Percentiles rank a stretch among this genome's conserved stretches.
Conservation (phyloP, 768 basidiomycete genomes). For the Calocybe cyanea region DNA sequence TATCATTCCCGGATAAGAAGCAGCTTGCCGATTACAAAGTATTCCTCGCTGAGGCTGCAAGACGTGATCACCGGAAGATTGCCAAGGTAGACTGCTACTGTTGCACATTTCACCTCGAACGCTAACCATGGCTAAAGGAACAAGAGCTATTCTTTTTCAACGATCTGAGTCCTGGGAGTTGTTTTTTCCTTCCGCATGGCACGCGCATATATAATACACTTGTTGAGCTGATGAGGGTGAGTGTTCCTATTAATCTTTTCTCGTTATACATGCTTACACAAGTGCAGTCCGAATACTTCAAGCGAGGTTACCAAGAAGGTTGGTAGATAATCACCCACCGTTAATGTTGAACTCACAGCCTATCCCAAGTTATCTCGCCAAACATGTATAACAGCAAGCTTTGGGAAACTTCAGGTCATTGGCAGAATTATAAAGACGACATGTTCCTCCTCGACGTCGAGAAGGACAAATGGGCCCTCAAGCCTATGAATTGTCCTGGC, state of each 20-base stretch:
- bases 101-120: background rate
- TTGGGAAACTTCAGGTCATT: conserved; percentile 98
- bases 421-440: conserved; percentile 96
- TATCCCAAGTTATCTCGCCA: conserved; percentile 79
- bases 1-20: conserved; percentile 98
- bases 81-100: conserved; percentile 54
- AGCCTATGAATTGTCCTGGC: conserved; percentile 99
- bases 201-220: conserved; percentile 95
- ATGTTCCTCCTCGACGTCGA: conserved; percentile 96
- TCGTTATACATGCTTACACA: background rate
- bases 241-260: conserved; percentile 22
- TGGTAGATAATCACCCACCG: conserved; percentile 7
- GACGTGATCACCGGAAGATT: conserved; percentile 94
- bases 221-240: conserved; percentile 83
- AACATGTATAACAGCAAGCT: conserved; percentile 97
- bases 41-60: conserved; percentile 97
- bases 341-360: background rate
- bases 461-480: conserved; percentile 93
- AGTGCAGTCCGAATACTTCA: conserved; percentile 80
- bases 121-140: conserved; percentile 43
- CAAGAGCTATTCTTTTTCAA: conserved; percentile 99
- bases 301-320: conserved; percentile 96
- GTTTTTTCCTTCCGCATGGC: conserved; percentile 97
- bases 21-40: conserved; percentile 92
- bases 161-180: conserved; percentile 90